Percentiles rank a stretch among this genome's conserved stretches.
Evolutionary conservation across 805 yeast species (phyloP).

Genomic region (Ogataea parapolymorpha): DNA sequence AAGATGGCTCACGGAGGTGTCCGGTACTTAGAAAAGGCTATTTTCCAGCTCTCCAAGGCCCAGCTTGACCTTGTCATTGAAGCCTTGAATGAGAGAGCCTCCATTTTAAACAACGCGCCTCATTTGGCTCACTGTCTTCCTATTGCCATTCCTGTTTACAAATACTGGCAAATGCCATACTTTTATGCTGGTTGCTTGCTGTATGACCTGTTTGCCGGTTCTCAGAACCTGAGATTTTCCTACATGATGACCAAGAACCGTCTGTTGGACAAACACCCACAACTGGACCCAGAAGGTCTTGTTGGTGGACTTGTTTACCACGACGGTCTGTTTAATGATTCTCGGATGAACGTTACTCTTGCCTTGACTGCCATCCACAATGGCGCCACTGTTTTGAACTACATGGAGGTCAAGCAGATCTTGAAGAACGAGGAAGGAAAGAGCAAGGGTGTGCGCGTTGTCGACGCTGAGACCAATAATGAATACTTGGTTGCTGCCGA

Average conservation of each 20-base stretch:
- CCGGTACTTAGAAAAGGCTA: slow-evolving; percentile 90
- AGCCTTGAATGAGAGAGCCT: slow-evolving; percentile 83
- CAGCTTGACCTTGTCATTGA: slow-evolving; percentile 87
- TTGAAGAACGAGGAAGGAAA: slow-evolving; percentile 59
- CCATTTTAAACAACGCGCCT: slow-evolving; percentile 86
- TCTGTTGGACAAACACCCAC: slow-evolving; percentile 77
- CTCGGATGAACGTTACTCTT: slow-evolving; percentile 83
- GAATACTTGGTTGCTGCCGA: slow-evolving; percentile 62
- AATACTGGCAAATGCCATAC: slow-evolving; percentile 94
- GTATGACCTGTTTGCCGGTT: slow-evolving; percentile 91
- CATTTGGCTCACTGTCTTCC: slow-evolving; percentile 85
- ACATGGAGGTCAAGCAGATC: slow-evolving; percentile 75
- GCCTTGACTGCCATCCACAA: slow-evolving; percentile 81
- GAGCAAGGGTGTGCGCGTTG: slow-evolving; percentile 72
- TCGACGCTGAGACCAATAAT: slow-evolving; percentile 67
- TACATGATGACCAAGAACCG: slow-evolving; percentile 65
- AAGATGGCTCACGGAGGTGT: slow-evolving; percentile 99
- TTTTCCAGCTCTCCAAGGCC: slow-evolving; percentile 85
- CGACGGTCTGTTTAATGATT: slow-evolving; percentile 91
- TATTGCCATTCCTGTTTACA: slow-evolving; percentile 93
- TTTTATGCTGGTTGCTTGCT: slow-evolving; percentile 86
- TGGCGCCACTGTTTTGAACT: slow-evolving; percentile 89
- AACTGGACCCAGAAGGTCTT: slow-evolving; percentile 72
- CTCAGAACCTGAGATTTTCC: slow-evolving; percentile 75
- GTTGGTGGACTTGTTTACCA: slow-evolving; percentile 92